Conservation (phyloP, 2,329 filamentous ascomycete genomes). For the Purpureocillium takamizusanense region DNA sequence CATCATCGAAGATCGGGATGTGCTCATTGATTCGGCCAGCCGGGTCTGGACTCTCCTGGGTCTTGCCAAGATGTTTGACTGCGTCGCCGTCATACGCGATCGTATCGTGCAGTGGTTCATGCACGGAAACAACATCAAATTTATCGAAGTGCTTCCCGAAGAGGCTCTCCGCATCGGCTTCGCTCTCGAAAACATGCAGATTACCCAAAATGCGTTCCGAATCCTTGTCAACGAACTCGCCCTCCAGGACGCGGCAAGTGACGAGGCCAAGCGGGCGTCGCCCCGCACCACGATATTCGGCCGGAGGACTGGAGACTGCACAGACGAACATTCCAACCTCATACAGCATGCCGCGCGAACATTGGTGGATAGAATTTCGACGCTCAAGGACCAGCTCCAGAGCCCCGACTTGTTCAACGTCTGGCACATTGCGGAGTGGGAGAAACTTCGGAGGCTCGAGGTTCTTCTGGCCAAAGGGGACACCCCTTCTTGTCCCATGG, state of each 20-base stretch:
- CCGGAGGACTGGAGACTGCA: slow-evolving; percentile 35
- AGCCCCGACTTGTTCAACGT: slow-evolving; percentile 22
- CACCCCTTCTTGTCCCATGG: neutral
- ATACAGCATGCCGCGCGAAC: slow-evolving; percentile 49
- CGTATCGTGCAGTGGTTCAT: slow-evolving; percentile 51
- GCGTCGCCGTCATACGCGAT: slow-evolving; percentile 33
- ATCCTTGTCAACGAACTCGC: slow-evolving; percentile 57
- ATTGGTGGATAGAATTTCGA: slow-evolving; percentile 37
- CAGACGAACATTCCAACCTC: slow-evolving; percentile 45
- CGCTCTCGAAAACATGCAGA: slow-evolving; percentile 29
- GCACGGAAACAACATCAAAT: slow-evolving; percentile 40
- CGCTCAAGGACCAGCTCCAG: slow-evolving; percentile 18
- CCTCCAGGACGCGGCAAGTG: slow-evolving; percentile 27
- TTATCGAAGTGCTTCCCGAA: slow-evolving; percentile 57
- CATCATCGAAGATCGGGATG: slow-evolving; percentile 43
- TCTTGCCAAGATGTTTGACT: slow-evolving; percentile 50
- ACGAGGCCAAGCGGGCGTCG: neutral
- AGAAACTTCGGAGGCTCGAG: slow-evolving; percentile 15
- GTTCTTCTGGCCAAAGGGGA: slow-evolving; percentile 12
- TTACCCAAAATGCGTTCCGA: slow-evolving; percentile 42
- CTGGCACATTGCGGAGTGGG: slow-evolving; percentile 24
- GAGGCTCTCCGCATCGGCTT: slow-evolving; percentile 49
- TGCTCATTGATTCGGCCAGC: slow-evolving; percentile 53
- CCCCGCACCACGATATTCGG: slow-evolving; percentile 30
- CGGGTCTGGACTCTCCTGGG: slow-evolving; percentile 60